Percentiles rank a stretch among this genome's conserved stretches.
phyloP scores from a whole-genome alignment of 202 grass and related monocot species.

The Brachypodium distachyon region DNA sequence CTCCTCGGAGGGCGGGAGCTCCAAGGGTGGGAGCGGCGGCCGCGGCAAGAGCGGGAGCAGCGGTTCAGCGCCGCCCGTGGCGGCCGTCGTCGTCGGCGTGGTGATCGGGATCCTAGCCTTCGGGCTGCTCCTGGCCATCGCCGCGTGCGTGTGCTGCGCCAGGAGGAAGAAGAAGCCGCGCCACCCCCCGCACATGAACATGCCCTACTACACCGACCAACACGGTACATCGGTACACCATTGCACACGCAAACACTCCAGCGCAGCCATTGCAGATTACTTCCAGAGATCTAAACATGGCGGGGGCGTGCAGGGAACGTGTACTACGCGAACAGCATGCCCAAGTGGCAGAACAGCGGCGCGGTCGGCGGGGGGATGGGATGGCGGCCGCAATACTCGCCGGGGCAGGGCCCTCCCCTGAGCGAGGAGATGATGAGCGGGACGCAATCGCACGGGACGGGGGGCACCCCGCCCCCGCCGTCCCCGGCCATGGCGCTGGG shows the following conservation, averaged over 20 bases:
- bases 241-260: too few relatives aligned
- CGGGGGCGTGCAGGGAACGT: slow-evolving; percentile 41
- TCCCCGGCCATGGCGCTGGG: slow-evolving; percentile 37
- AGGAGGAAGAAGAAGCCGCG: slow-evolving; percentile 52
- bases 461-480: neutral
- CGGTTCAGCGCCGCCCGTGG: neutral
- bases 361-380: neutral
- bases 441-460: slow-evolving; percentile 14
- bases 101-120: slow-evolving; percentile 37
- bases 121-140: slow-evolving; percentile 40
- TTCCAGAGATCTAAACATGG: neutral
- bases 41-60: neutral
- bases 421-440: slow-evolving; percentile 49
- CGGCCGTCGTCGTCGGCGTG: slow-evolving; percentile 31
- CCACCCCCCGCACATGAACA: slow-evolving; percentile 24
- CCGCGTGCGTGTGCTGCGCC: slow-evolving; percentile 52
- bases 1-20: neutral
- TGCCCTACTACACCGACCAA: slow-evolving; percentile 45
- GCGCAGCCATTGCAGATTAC: neutral
- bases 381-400: slow-evolving; percentile 17
- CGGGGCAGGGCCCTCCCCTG: neutral
- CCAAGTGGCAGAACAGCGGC: slow-evolving; percentile 28
- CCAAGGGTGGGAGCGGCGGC: neutral
- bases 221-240: too few relatives aligned
- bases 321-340: slow-evolving; percentile 41